Evolutionary conservation across 2,329 filamentous ascomycete genomes (phyloP).

Genomic region (Fusarium sp.): DNA sequence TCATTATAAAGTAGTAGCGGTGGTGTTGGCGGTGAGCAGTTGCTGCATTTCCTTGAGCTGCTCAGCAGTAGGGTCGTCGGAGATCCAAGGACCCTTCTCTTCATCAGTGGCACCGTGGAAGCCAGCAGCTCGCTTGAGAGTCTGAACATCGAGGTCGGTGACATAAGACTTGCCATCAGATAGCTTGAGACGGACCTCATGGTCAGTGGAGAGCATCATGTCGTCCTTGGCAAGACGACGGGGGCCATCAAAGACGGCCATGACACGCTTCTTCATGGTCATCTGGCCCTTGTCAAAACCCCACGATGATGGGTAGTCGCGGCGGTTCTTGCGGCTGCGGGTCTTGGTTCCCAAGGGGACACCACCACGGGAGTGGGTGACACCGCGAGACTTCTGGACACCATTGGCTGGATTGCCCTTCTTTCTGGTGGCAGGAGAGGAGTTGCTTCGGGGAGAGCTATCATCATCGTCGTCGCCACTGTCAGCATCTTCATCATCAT

Average conservation of each 20-base stretch:
- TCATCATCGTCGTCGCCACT: constrained; percentile 65
- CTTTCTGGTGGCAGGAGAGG: constrained; percentile 57
- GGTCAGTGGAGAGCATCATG: constrained; percentile 96
- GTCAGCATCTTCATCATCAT: constrained; percentile 65
- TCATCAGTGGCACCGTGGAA: constrained; percentile 82
- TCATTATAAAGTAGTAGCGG: constrained; percentile 31
- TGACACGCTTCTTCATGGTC: constrained; percentile 97
- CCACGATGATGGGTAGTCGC: constrained; percentile 94
- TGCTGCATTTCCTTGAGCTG: constrained; percentile 69
- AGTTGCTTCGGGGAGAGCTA: constrained; percentile 57
- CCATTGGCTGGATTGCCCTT: constrained; percentile 67
- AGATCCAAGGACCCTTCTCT: constrained; percentile 87
- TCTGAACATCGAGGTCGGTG: constrained; percentile 93
- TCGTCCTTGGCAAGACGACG: constrained; percentile 96
- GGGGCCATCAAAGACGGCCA: constrained; percentile 90
- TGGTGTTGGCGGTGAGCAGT: constrained; percentile 49
- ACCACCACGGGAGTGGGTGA: constrained; percentile 82
- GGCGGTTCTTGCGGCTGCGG: constrained; percentile 86
- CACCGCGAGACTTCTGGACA: constrained; percentile 73
- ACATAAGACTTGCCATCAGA: constrained; percentile 81
- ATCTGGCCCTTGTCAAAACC: constrained; percentile 92
- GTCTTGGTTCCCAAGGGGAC: constrained; percentile 66
- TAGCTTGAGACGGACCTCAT: constrained; percentile 88
- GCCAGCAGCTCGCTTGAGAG: constrained; percentile 85
- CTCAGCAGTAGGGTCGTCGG: constrained; percentile 73